Percentiles rank a stretch among this genome's conserved stretches.
phyloP scores from a whole-genome alignment of 768 basidiomycete species.

The Symmetrospora coprosmae region DNA sequence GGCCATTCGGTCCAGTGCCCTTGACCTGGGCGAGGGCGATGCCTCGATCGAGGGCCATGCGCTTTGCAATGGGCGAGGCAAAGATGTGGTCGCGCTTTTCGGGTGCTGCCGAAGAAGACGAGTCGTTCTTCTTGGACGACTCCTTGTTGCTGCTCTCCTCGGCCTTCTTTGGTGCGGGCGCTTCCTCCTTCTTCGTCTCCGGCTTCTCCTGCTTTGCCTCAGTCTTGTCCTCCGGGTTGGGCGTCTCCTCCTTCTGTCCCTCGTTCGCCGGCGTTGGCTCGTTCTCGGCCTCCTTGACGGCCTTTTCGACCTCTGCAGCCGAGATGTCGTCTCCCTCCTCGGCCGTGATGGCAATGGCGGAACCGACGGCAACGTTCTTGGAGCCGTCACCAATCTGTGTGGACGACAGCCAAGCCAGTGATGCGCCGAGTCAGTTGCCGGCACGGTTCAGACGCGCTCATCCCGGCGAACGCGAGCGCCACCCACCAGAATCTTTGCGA shows the following conservation, averaged over 20 bases:
- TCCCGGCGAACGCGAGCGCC: background rate
- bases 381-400: constrained; percentile 62
- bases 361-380: constrained; percentile 75
- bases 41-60: constrained; percentile 85
- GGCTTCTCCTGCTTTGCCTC: constrained; percentile 39
- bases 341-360: constrained; percentile 74
- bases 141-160: constrained; percentile 42
- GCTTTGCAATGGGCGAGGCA: constrained; percentile 89
- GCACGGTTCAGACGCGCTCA: too few species aligned
- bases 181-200: constrained; percentile 17
- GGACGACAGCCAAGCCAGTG: constrained; percentile 10
- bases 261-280: constrained; percentile 6
- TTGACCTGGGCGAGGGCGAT: constrained; percentile 79
- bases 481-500: constrained; percentile 91
- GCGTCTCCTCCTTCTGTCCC: constrained; percentile 28
- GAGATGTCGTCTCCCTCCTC: constrained; percentile 94
- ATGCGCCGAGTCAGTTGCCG: too few species aligned
- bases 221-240: constrained; percentile 38
- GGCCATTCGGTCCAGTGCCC: constrained; percentile 82
- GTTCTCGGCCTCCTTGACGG: constrained; percentile 36
- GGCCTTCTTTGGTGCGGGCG: constrained; percentile 37
- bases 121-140: constrained; percentile 10
- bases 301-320: constrained; percentile 47
- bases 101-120: constrained; percentile 35
- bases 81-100: constrained; percentile 63